A percentile compares a stretch with the other conserved stretches of the same genome.
phyloP scores from a whole-genome alignment of 768 basidiomycete genomes.

The Lactarius deliciosus region DNA sequence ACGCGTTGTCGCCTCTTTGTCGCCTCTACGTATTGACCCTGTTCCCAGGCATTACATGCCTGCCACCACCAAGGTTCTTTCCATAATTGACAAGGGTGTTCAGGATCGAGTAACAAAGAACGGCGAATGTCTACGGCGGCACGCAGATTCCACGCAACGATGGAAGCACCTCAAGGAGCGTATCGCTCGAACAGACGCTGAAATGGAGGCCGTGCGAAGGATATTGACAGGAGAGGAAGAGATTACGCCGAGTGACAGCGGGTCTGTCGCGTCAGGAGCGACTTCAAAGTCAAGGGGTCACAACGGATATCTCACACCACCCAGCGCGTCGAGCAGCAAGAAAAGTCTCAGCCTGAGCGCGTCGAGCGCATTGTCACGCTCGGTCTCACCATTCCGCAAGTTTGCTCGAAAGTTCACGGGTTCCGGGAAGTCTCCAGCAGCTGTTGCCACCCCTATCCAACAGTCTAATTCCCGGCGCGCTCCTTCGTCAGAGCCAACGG shows the following conservation, averaged over 20 bases:
- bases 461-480: slow-evolving; percentile 44
- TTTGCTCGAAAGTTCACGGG: slow-evolving; percentile 71
- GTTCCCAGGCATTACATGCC: slow-evolving; percentile 85
- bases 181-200: slow-evolving; percentile 74
- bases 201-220: slow-evolving; percentile 73
- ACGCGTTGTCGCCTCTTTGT: slow-evolving; percentile 32
- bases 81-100: slow-evolving; percentile 93
- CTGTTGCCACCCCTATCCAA: slow-evolving; percentile 47
- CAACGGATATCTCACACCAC: slow-evolving; percentile 65
- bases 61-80: slow-evolving; percentile 86
- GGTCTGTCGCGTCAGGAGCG: slow-evolving; percentile 64
- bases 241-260: slow-evolving; percentile 61
- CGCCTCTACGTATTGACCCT: slow-evolving; percentile 5
- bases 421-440: slow-evolving; percentile 34
- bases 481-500: slow-evolving; percentile 57
- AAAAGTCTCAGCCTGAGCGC: slow-evolving; percentile 40
- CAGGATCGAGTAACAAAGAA: slow-evolving; percentile 94
- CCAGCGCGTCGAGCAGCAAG: slow-evolving; percentile 47
- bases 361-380: slow-evolving; percentile 61
- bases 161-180: slow-evolving; percentile 82
- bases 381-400: slow-evolving; percentile 79
- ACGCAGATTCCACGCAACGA: slow-evolving; percentile 83
- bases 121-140: slow-evolving; percentile 87
- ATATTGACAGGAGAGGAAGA: slow-evolving; percentile 48
- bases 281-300: slow-evolving; percentile 44